A percentile compares a stretch with the other conserved stretches of the same genome.
phyloP scores from a whole-genome alignment of 768 basidiomycete species.

The Amanita molliuscula region DNA sequence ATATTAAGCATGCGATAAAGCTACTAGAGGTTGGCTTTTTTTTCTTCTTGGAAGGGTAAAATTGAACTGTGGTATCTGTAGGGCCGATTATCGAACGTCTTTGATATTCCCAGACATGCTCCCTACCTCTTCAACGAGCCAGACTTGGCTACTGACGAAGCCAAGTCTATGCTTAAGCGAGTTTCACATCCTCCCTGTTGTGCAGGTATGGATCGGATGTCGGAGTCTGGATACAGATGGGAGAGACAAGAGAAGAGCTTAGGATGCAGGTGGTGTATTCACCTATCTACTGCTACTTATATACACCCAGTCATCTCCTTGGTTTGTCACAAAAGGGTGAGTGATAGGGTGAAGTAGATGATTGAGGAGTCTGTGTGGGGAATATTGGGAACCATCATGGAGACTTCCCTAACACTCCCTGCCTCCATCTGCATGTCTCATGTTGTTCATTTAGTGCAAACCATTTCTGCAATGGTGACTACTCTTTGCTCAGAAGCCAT shows the following conservation, averaged over 20 bases:
- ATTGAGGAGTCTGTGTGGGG: too few species aligned
- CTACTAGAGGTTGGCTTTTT: slow-evolving; percentile 39
- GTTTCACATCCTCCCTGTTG: slow-evolving; percentile 16
- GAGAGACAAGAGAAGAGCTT: too few species aligned
- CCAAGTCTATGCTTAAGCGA: slow-evolving; percentile 38
- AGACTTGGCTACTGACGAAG: slow-evolving; percentile 42
- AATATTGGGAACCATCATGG: too few species aligned
- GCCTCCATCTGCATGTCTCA: slow-evolving; percentile 18
- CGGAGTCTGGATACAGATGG: too few species aligned
- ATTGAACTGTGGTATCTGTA: slow-evolving; percentile 15
- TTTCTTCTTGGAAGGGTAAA: background rate
- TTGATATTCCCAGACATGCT: slow-evolving; percentile 57
- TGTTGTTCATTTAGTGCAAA: slow-evolving; percentile 21
- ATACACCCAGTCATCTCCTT: too few species aligned
- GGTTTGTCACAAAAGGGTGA: too few species aligned
- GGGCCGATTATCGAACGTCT: slow-evolving; percentile 62
- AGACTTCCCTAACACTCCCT: too few species aligned
- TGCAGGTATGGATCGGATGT: too few species aligned
- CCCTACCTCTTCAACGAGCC: slow-evolving; percentile 78
- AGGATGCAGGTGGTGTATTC: too few species aligned
- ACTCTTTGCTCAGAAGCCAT: slow-evolving; percentile 34
- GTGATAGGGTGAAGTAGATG: too few species aligned
- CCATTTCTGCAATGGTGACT: slow-evolving; percentile 21
- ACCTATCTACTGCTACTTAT: too few species aligned
- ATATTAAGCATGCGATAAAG: slow-evolving; percentile 54